Evolutionary conservation across 2,329 filamentous ascomycete species (phyloP), one percentile per base, ranked within the genome.

Genomic region (Coniochaeta sp.): DNA sequence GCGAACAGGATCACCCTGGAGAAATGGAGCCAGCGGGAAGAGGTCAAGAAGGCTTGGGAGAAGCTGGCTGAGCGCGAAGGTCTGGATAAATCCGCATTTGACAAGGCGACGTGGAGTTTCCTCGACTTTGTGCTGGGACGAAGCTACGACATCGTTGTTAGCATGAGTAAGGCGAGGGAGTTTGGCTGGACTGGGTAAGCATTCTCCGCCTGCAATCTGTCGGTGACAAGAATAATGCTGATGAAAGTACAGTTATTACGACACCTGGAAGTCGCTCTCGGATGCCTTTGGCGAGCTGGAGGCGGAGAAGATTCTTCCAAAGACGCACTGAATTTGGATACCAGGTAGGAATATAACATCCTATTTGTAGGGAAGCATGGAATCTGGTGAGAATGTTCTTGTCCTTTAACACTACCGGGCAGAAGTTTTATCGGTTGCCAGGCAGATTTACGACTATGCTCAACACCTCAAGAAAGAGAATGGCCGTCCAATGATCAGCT

Each of bases 131-230:
- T 76, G n/a, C 67, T 80, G 40, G 75, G 76, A 5, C 66, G 75
- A 40, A 71, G 73, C 47, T 79, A 72, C 60, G 71, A 74, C 64
- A 55, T 75, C 6, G 72, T 77, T 1, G 65, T 74, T 47, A 75
- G 70, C 58, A 76, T 77, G 71, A 75, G 71, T 59, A 80, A 79
- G 67, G 76, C 76, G n/a, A 71, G 77, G 57, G 72, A 73, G 63
- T 66, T 68, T 57, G 76, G 75, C 0, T 80, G 75, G 72, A 73
- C 66, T 2, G 75, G 76, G 24, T 77, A 58, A 59, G 64, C 64
- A 17, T n/a, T 12, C n/a, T n/a, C 12, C 17, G 9, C 28, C 34
- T 58, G 7, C 31, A 36, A 57, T 60, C 57, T n/a, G 22, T 28
- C 19, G 0, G 28, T 33, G 17, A 60, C 40, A 24, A 24, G 16